Evolutionary conservation across 176 grass and related monocot species (phyloP), one percentile per base, ranked within the genome.

Genomic region (Alloteropsis semialata): DNA sequence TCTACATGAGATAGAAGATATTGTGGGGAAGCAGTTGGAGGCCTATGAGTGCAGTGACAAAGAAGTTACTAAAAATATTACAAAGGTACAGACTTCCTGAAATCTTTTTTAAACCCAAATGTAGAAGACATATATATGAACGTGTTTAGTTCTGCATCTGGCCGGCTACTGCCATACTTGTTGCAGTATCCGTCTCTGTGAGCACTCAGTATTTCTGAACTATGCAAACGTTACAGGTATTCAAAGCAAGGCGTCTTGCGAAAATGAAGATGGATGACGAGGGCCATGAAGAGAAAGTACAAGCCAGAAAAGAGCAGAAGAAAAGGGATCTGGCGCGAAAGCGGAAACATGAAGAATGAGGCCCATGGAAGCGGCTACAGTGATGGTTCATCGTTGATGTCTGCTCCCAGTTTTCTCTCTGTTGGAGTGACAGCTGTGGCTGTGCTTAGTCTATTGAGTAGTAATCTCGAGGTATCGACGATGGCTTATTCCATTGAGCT

Each of bases 1-100:
- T 78, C 48, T 99, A 69, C 96, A 99, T 46, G 91, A 87, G 79
- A 99, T 99, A 87, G 96, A 99, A 69, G 89, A 80, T 87, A 81
- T 90, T 41, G 80, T 92, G 32, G 82, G 72, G 61, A 96, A 89
- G 74, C 84, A 88, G 69, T 80, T 99, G 25, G 83, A 48, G 10
- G 82, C 80, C 54, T 93, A 87, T 17, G 60, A 88, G 30, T 87
- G 76, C 42, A 88, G 87, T 34, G 85, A 90, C 50, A 90, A 84
- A 70, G 76, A 82, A 75, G 91, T 92, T 81, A 86, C 74, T 54
- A 92, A 96, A 86, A 81, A 96, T 64, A 87, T 95, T 80, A 93
- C 91, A 16, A 87, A 92, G 93, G 96, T 99, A 43, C 27, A n/a
- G 69, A 15, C 48, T 59, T 45, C 29, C 19, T 49, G 33, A 63